Evolutionary conservation across 805 yeast genomes (phyloP), one percentile per base, ranked within the genome.

Genomic region (Yarrowia sp.): DNA sequence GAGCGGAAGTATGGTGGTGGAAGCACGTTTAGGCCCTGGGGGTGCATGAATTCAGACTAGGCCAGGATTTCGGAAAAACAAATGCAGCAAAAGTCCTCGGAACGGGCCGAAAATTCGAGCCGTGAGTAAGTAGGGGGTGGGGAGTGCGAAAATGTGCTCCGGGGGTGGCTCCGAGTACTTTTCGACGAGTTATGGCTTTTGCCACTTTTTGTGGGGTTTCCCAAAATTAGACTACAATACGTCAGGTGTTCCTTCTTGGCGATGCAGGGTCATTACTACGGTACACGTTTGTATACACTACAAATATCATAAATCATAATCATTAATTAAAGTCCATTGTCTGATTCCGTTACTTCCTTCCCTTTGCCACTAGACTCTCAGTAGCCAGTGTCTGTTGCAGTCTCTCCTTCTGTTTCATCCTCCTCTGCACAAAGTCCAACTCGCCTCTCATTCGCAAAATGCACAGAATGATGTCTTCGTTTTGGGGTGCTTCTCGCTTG

Each of bases 381-480:
- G 87, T 83, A 3, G 84, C 81, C 48, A 84, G 77, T 44, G 83
- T 81, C 65, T 81, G 83, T 0, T 86, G 84, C 63, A 84, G 76
- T 31, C 82, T 76, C 65, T 86, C 90, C 62, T 93, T 78, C 70
- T 85, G 87, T 28, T 82, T 84, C 42, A 90, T 72, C 55, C 91
- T 78, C 67, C 79, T 77, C 9, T 82, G 79, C 3, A 90, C 90
- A 72, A 80, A 87, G 0, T 80, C 80, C 44, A 78, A 76, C 60
- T 87, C 87, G 22, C 85, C 89, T 66, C 86, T 84, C 42, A 92
- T 79, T 31, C 92, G 75, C 64, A 93, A 73, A 14, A 91, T 79
- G 58, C 98, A 80, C 67, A 93, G 75, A 7, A 92, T 79, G 11
- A 91, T 81, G 69, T 90, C 90, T 69, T 89, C 92, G 32, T 80